Evolutionary conservation across 208 protist species (phyloP), one percentile per base, ranked within the genome.

Genomic region (Angomonas deanei): DNA sequence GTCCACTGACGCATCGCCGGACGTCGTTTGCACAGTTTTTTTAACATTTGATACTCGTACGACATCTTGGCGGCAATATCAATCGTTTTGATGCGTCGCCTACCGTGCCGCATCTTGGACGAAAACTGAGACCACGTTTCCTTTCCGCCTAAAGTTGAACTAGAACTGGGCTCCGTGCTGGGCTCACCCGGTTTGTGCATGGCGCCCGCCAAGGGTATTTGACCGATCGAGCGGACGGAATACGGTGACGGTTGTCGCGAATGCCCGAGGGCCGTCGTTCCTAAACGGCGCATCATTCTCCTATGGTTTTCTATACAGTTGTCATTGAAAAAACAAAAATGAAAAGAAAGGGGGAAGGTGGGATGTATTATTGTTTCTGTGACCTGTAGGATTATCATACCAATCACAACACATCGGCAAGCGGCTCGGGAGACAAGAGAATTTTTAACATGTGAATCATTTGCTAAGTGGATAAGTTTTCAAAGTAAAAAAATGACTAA

Each of bases 1-100:
- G 75, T 70, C 81, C 85, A 94, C 75, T 94, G 88, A 53, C 88
- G 84, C 80, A 94, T 88, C n/a, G 82, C 69, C 4, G 88, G 88
- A 13, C 88, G 84, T 11, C 78, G 73, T 57, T 81, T 77, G 58
- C 86, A 96, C 83, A 91, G 90, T 64, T 88, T 92, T 68, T 92
- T 90, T 10, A 95, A 64, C 66, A 84, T 79, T 70, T 97, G 87
- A 61, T 97, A 95, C 67, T 97, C 92, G 75, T 97, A 97, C 30
- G 85, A 86, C 72, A 97, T 92, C 66, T 93, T 91, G 5, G 92
- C 74, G 10, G 90, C 92, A 8, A 94, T 70, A 52, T 95, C 92
- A 65, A 97, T 94, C 1, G 87, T 79, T 34, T 80, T 81, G 42
- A 93, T 86, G 52, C 87, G 87, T 17, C 87, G 80, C 2, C 84